These are phyloP conservation scores for Cymbopogon citratus DNA, from an alignment of 176 grass and related monocot genomes.

Conservation along the genomic window DNA sequence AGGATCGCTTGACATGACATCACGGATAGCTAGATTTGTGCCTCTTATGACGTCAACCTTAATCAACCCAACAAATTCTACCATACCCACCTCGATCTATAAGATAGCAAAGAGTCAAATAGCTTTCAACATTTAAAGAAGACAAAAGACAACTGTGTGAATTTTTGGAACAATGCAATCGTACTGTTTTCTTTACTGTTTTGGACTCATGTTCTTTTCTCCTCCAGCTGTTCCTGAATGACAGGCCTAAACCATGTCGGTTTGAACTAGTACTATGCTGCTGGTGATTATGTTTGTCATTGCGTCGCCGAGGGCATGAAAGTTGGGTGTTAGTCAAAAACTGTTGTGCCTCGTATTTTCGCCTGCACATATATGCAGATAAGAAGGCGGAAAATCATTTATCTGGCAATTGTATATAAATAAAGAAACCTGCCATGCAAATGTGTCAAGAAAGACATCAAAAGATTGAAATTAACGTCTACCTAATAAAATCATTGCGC, in stretches of 20 bases:
- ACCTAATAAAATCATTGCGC: slow-evolving; percentile 80
- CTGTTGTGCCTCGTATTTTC: slow-evolving; percentile 83
- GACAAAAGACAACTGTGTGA: not conserved
- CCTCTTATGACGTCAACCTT: slow-evolving; percentile 78
- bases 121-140: not conserved
- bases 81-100: slow-evolving; percentile 79
- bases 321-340: slow-evolving; percentile 61
- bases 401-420: not conserved
- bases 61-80: slow-evolving; percentile 92
- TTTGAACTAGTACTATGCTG: slow-evolving; percentile 44
- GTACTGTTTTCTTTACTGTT: slow-evolving; percentile 59
- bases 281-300: slow-evolving; percentile 34
- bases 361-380: slow-evolving; percentile 34
- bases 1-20: slow-evolving; percentile 91
- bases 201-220: slow-evolving; percentile 74
- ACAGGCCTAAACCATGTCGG: slow-evolving; percentile 55
- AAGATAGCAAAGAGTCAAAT: slow-evolving; percentile 18
- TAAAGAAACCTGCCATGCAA: not conserved
- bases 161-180: slow-evolving; percentile 1
- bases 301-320: slow-evolving; percentile 31
- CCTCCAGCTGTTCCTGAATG: slow-evolving; percentile 90
- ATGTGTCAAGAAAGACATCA: not conserved
- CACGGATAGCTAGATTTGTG: slow-evolving; percentile 80
- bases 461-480: not conserved
- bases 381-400: slow-evolving; percentile 13